Evolutionary conservation across 176 grass and related monocot genomes (phyloP), one percentile per base, ranked within the genome.

Genomic region (Triticum timopheevii): DNA sequence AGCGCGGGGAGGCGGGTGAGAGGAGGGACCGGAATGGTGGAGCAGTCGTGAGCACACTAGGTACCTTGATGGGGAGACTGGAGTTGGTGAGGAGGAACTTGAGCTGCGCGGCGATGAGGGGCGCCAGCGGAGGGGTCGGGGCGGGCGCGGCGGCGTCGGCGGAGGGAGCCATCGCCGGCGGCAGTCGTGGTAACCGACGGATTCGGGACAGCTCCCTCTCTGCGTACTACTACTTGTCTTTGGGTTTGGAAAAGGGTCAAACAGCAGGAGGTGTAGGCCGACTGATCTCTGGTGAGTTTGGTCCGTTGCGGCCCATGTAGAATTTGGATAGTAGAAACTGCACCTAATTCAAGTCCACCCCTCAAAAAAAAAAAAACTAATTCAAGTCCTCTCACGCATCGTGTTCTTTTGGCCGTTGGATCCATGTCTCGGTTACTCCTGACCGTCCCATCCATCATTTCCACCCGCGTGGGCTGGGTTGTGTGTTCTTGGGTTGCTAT

Each of bases 91-190:
- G 88, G 27, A 98, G 93, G 69, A 92, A 86, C 49, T 78, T 93
- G 82, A 98, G 92, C 92, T 98, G 96, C 38, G 93, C 86, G n/a
- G 90, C 90, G 90, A 98, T 58, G 76, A 88, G 80, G 33, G 92
- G 93, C 64, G 84, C 67, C 22, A 94, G 86, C 30, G 93, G 73
- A 35, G 87, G 77, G 11, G 68, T 20, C 34, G 69, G 61, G 33
- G 79, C 73, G 75, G 69, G 84, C 61, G 82, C 69, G 56, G 75
- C 83, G 35, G 50, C 9, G 82, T 79, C 56, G 78, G 71, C 66
- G 82, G 79, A 58, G 20, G 86, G 81, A 54, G 85, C 85, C 88
- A 90, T 87, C 81, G 81, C 77, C 85, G 91, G 33, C 65, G 79
- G 87, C 83, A 77, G 79, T 31, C 59, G 82, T 38, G 13, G 75